Conservation (phyloP, 768 basidiomycete genomes). For the Chlorophyllum brunneum region DNA sequence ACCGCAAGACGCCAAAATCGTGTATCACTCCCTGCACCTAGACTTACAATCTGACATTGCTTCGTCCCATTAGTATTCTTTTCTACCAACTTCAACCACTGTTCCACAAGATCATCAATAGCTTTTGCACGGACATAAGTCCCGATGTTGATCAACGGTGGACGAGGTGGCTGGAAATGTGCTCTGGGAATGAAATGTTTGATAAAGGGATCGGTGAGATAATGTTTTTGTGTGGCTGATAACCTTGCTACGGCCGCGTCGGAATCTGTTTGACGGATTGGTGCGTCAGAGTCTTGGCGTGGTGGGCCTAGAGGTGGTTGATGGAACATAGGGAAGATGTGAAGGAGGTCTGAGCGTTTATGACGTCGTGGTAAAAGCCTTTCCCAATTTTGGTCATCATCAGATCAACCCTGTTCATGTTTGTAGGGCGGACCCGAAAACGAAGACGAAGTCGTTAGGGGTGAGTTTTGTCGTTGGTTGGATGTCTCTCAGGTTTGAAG, state of each 20-base stretch:
- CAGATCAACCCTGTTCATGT: too few relatives aligned
- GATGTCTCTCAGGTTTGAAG: conserved; percentile 37
- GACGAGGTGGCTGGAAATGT: conserved; percentile 55
- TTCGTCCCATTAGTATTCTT: conserved; percentile 38
- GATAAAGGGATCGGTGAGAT: conserved; percentile 76
- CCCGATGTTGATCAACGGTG: conserved; percentile 95
- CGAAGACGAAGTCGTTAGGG: conserved; percentile 20
- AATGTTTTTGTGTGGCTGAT: conserved; percentile 76
- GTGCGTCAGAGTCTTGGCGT: conserved; percentile 45
- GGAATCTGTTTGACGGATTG: conserved; percentile 74
- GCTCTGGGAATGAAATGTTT: conserved; percentile 62
- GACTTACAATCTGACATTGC: conserved; percentile 82
- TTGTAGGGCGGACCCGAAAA: conserved; percentile 20
- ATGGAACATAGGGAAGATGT: conserved; percentile 7
- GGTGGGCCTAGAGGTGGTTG: too few relatives aligned
- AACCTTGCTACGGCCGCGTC: conserved; percentile 80
- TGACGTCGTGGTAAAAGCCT: too few relatives aligned
- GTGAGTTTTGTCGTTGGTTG: conserved; percentile 16
- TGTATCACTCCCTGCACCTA: conserved; percentile 95
- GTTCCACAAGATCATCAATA: conserved; percentile 70
- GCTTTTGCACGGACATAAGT: conserved; percentile 83
- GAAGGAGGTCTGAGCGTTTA: too few relatives aligned
- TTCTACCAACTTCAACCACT: conserved; percentile 52
- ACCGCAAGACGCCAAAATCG: conserved; percentile 91
- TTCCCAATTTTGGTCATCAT: too few relatives aligned